Conservation (phyloP, 495 filamentous ascomycete genomes). For the Xylaria cubensis region DNA sequence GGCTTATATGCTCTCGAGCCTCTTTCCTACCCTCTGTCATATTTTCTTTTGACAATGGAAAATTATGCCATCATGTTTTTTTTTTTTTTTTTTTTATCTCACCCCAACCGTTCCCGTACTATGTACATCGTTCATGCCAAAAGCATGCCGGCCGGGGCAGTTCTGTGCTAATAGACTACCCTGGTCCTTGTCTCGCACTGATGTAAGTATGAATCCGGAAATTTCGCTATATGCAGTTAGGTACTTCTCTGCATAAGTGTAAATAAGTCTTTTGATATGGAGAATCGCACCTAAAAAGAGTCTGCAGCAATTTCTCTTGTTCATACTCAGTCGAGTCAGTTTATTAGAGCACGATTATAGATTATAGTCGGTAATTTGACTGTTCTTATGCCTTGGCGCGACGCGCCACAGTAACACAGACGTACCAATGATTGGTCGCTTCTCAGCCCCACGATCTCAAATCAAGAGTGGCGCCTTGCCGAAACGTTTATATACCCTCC, state of each 20-base stretch:
- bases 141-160: slow-evolving; percentile 3
- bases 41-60: not conserved
- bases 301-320: not conserved
- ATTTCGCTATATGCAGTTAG: not conserved
- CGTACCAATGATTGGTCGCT: slow-evolving; percentile 4
- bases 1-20: not conserved
- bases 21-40: not conserved
- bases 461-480: slow-evolving; percentile 17
- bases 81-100: not conserved
- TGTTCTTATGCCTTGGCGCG: not conserved
- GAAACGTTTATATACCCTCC: not conserved
- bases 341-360: not conserved
- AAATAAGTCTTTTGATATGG: not conserved
- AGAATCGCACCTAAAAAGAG: not conserved
- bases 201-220: not conserved
- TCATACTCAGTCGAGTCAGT: not conserved
- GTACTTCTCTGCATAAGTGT: not conserved
- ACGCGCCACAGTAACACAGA: not conserved
- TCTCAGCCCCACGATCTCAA: slow-evolving; percentile 21
- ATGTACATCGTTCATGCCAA: not conserved
- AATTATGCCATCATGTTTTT: not conserved
- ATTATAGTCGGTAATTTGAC: not conserved
- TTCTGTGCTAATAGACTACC: not conserved
- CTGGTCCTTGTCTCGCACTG: not conserved
- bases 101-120: too few relatives aligned